These are phyloP conservation scores for Theobroma grandiflorum DNA, from an alignment of 441 rosid species.

Conservation along the genomic window DNA sequence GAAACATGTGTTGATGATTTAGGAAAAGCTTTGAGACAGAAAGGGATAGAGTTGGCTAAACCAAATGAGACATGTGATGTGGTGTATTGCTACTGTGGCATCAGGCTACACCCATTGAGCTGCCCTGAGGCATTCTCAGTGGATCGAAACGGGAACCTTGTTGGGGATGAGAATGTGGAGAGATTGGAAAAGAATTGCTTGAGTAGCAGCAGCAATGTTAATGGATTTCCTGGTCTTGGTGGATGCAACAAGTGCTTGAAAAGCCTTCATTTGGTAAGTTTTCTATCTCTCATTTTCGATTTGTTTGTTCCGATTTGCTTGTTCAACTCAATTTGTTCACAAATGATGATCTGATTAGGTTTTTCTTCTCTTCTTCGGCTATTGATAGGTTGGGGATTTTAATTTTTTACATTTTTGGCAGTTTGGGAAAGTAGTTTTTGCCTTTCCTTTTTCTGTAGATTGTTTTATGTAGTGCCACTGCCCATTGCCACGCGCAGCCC, in stretches of 20 bases:
- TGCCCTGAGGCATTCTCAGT: slow-evolving; percentile 75
- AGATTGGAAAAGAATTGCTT: slow-evolving; percentile 76
- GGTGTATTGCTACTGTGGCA: slow-evolving; percentile 89
- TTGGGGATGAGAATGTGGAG: slow-evolving; percentile 65
- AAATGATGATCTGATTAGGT: background rate
- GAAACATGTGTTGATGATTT: slow-evolving; percentile 87
- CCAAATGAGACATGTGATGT: slow-evolving; percentile 89
- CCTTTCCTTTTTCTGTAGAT: background rate
- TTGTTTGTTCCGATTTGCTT: background rate
- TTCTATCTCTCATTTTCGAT: background rate
- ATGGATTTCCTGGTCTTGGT: slow-evolving; percentile 67
- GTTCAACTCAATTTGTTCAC: background rate
- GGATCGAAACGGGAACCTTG: slow-evolving; percentile 59
- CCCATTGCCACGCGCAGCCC: background rate
- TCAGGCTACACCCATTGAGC: slow-evolving; percentile 74
- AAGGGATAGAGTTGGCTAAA: slow-evolving; percentile 64
- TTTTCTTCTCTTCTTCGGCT: background rate
- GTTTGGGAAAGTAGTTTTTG: slow-evolving; percentile 1
- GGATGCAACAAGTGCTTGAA: slow-evolving; percentile 85
- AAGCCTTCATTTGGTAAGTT: slow-evolving; percentile 62
- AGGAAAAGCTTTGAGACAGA: slow-evolving; percentile 67
- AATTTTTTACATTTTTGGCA: background rate
- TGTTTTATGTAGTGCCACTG: background rate
- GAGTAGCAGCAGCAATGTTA: slow-evolving; percentile 48
- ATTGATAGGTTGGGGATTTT: slow-evolving; percentile 28